Evolutionary conservation across 805 yeast species (phyloP), one percentile per base, ranked within the genome.

Genomic region (Candida vaughaniae): DNA sequence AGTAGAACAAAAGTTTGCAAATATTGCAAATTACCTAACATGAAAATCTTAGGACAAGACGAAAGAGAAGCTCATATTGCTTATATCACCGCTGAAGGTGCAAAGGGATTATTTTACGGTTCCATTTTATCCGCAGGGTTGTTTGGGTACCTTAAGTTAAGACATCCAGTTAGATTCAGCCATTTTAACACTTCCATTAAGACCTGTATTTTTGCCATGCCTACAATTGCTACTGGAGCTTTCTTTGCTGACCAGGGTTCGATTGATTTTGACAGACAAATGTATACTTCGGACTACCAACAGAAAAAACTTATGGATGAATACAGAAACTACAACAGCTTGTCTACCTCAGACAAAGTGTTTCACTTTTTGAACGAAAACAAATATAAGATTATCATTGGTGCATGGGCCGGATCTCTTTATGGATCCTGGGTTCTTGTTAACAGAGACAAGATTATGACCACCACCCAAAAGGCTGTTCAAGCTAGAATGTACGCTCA

Each of bases 401-500:
- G 56, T 12, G 42, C 71, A 16, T 68, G 71, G 72, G 60, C 58
- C n/a, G 71, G 59, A 2, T 62, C 70, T 20, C 45, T 58, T 33
- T 57, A 73, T 48, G 95, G 89, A 1, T 82, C 95, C 4, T 87
- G 91, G 87, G 75, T 63, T 31, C 52, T 66, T 30, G 87, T 85
- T 35, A 80, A 85, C 64, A 76, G 73, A 49, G 95, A 87, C 58
- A 81, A 79, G 46, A 66, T 80, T 56, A 75, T 87, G 82, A 76
- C 86, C 37, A 74, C 71, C 46, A 64, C 93, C 4, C 95, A 87
- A 64, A 87, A 85, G 59, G 77, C 85, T 33, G 93, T 84, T 22
- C 90, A 83, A 56, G 95, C 95, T 22, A 80, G 95, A 75, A 86
- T 86, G 85, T 86, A 86, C 56, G 95, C 95, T 8, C 95, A 87